phyloP scores from a whole-genome alignment of 768 basidiomycete species.

The Amyloporia xantha region DNA sequence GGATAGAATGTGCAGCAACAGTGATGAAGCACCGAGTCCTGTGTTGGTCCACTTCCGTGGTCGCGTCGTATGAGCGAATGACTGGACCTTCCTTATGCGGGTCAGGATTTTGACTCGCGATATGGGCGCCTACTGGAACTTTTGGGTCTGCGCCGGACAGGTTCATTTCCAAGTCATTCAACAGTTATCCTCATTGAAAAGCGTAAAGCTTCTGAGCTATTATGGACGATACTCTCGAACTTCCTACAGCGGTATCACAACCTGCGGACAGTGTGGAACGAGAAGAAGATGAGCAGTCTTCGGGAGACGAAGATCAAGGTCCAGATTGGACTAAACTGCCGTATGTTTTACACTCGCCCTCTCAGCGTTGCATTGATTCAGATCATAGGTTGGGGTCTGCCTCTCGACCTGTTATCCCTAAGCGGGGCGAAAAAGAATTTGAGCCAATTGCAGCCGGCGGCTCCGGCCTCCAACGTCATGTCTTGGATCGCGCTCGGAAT shows the following conservation, averaged over 20 bases:
- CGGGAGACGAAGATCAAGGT: conserved; percentile 69
- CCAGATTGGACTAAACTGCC: conserved; percentile 77
- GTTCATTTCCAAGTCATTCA: too few species aligned
- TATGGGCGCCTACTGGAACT: too few species aligned
- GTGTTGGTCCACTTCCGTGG: too few species aligned
- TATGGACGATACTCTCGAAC: conserved; percentile 63
- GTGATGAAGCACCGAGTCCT: too few species aligned
- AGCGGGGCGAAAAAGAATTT: conserved; percentile 96
- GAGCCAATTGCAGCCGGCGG: conserved; percentile 67
- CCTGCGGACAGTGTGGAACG: conserved; percentile 25
- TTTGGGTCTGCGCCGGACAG: too few species aligned
- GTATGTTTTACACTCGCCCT: conserved; percentile 26
- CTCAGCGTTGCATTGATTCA: neutral
- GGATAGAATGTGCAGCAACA: too few species aligned
- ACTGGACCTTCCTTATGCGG: too few species aligned
- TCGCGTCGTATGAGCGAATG: too few species aligned
- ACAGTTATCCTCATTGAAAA: too few species aligned
- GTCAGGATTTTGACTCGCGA: too few species aligned
- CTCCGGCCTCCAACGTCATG: conserved; percentile 72
- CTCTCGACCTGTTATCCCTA: conserved; percentile 75
- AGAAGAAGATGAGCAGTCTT: conserved; percentile 40
- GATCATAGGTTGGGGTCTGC: conserved; percentile 11
- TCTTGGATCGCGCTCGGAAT: conserved; percentile 68
- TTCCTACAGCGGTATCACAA: conserved; percentile 28
- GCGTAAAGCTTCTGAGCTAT: too few species aligned